Conservation (phyloP, 1,139 yeast genomes). For the Magnusiomyces tetraspermus region DNA sequence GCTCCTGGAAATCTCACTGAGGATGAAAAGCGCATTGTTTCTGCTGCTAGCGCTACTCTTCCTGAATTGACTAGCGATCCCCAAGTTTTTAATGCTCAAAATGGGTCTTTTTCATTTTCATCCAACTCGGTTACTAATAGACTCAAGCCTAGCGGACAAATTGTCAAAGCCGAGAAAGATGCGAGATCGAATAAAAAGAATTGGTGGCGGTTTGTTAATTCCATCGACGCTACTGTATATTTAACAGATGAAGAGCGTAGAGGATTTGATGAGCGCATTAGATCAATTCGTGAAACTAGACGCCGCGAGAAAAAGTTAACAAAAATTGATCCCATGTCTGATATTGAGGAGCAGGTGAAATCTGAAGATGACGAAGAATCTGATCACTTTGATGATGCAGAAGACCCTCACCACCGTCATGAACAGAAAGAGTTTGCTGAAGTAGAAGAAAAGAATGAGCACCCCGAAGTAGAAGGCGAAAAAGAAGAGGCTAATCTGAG, state of each 20-base stretch:
- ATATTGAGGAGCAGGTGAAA: not conserved
- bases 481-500: not conserved
- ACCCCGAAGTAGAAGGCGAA: no score
- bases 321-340: not conserved
- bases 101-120: no score
- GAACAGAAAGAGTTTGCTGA: no score
- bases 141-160: not conserved
- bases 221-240: conserved; percentile 1
- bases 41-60: not conserved
- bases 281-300: not conserved
- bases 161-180: not conserved
- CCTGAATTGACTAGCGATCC: not conserved
- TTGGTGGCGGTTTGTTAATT: conserved; percentile 2
- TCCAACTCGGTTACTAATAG: no score
- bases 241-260: not conserved
- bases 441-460: no score
- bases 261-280: not conserved
- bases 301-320: not conserved
- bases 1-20: conserved; percentile 17
- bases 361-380: no score
- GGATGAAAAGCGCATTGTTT: conserved; percentile 9
- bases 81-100: not conserved
- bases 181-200: not conserved
- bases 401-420: not conserved
- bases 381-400: not conserved